Conservation (phyloP, 2,329 filamentous ascomycete genomes). For the Clathrospora elynae region DNA sequence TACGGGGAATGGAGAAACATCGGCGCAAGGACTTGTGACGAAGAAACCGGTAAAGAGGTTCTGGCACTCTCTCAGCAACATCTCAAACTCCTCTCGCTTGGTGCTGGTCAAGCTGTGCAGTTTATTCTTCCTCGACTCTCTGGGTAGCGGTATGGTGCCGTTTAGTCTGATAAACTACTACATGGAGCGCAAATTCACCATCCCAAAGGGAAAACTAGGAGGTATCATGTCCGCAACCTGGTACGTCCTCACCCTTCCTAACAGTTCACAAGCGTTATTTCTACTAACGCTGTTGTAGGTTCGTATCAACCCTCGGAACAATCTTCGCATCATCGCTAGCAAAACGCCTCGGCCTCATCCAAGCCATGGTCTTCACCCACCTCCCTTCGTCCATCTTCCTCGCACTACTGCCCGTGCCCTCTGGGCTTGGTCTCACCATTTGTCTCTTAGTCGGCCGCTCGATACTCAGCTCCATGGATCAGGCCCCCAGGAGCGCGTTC, state of each 20-base stretch:
- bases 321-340: constrained; percentile 57
- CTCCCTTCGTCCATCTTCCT: constrained; percentile 46
- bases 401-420: constrained; percentile 35
- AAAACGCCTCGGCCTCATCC: constrained; percentile 63
- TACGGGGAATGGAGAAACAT: not conserved
- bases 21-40: constrained; percentile 21
- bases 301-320: constrained; percentile 40
- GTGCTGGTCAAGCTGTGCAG: constrained; percentile 67
- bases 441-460: constrained; percentile 40
- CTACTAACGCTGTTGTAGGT: constrained; percentile 18
- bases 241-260: constrained; percentile 19
- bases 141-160: constrained; percentile 71
- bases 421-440: constrained; percentile 33
- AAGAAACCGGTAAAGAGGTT: constrained; percentile 21
- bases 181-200: constrained; percentile 62
- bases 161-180: constrained; percentile 57
- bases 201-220: constrained; percentile 60
- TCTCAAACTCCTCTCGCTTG: constrained; percentile 61
- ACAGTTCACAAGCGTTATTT: too few relatives aligned
- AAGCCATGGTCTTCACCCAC: constrained; percentile 49
- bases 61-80: constrained; percentile 55
- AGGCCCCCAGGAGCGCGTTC: constrained; percentile 47
- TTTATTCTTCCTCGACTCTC: constrained; percentile 70
- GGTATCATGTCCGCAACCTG: constrained; percentile 58
- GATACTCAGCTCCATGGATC: constrained; percentile 47